Base-by-base conservation (phyloP, 805 yeast genomes). In the Cyberlindnera saturnus region DNA sequence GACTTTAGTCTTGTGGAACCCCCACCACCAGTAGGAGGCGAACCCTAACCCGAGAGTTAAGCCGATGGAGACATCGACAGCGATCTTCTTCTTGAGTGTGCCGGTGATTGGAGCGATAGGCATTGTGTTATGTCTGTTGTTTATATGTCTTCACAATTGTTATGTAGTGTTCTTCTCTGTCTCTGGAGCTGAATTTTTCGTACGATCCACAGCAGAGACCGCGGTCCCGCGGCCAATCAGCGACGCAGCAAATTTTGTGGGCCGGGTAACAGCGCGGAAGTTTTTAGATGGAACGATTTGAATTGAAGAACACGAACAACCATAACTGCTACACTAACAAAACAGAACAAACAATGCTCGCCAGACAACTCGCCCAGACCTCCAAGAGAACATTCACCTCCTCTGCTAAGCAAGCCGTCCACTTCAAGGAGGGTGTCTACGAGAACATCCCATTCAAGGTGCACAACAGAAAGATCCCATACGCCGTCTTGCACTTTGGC, bases 381-480 rank as follows among this genome's bases (percentile, higher is more conserved):
- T 46, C 67, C 43, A 48, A 52, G 44, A 53, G 47, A 46, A 50
- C 52, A 50, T 50, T 47, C 48, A 68, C 88, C 54, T 60, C 83
- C 45, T 63, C 71, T 56, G 65, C 45, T 40, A 46, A 45, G 39
- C 63, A 62, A 42, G 70, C 67, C 39, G 73, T 58, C 51, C 85
- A 78, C 69, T 81, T 75, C 62, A 79, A 80, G 58, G 84, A 78
- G 61, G 97, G 97, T 61, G 81, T 82, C 38, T 93, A 93, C 82
- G 73, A 84, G 60, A 91, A 93, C 79, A 63, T 91, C 51, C 99
- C 99, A 53, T 93, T 91, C 81, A 80, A 80, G 76, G 95, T 91
- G 51, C 89, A 88, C 77, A 75, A 82, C 79, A 89, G 96, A 77
- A 85, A 81, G 73, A 76, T 91, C 53, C 98, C 97, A 55, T 89